Evolutionary conservation across 129 eudicot genomes (phyloP), one percentile per base, ranked within the genome.

Genomic region (Helianthus annuus): DNA sequence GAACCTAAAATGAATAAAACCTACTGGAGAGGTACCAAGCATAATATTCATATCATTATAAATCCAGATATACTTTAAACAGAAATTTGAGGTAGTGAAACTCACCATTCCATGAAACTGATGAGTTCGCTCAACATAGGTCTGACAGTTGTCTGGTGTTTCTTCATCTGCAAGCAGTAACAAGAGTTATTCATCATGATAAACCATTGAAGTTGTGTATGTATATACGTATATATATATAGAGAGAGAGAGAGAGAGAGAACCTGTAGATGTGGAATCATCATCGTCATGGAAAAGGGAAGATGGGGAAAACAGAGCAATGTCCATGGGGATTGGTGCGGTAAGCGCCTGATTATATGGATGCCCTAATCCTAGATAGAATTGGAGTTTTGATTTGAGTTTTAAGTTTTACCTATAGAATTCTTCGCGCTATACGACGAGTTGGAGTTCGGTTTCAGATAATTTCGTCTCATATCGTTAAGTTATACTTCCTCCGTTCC

Each of bases 291-390:
- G 90, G 65, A 93, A 93, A 14, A 93, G 92, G 1, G 98, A 93
- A 71, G 98, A 87, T 7, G 97, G 92, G 12, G 98, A 93, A 83
- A 93, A 93, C 9, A 93, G 87, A 69, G 98, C 96, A 38, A 83
- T 87, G 68, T 93, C 98, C 98, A 93, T 92, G 34, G 5, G 45
- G 10, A 10, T 2, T 13, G 22, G 4, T 3, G 5, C 2, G 1
- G 27, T 53, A n/a, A 4, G 8, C 54, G 48, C 6, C 51, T 16
- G 4, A 9, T 48, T 9, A 1, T 8, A 53, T 4, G 32, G 19
- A 19, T 54, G 74, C 74, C 74, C 74, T 70, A 51, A 9, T 40
- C 10, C n/a, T 3, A 48, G 53, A 19, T 19, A 19, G 0, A 19
- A 19, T 19, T 19, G 0, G 22, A 19, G 22, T 19, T 19, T 19